These are phyloP conservation scores for Fusarium secorum DNA, from an alignment of 2,329 filamentous ascomycete genomes.

Conservation along the genomic window DNA sequence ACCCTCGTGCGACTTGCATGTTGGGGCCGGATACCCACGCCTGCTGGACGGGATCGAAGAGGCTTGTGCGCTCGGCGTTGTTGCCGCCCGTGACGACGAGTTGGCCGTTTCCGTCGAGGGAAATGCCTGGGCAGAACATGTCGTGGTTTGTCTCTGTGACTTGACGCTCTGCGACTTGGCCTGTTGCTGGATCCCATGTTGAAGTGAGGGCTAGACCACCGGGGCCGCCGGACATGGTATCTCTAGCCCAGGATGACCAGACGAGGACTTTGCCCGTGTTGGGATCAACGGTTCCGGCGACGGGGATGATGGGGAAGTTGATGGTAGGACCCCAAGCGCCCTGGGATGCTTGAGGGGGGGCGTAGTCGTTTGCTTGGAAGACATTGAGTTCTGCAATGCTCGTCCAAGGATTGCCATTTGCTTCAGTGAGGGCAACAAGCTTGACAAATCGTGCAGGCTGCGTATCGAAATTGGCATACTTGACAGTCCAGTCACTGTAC, in stretches of 20 bases:
- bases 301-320: slow-evolving; percentile 28
- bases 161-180: slow-evolving; percentile 7
- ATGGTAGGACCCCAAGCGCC: slow-evolving; percentile 26
- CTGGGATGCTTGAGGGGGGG: not conserved
- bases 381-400: slow-evolving; percentile 27
- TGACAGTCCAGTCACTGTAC: slow-evolving; percentile 15
- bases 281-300: slow-evolving; percentile 20
- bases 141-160: slow-evolving; percentile 57
- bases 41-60: slow-evolving; percentile 49
- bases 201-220: slow-evolving; percentile 18
- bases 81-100: slow-evolving; percentile 64
- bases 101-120: slow-evolving; percentile 56
- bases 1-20: slow-evolving; percentile 19
- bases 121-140: slow-evolving; percentile 67
- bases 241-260: slow-evolving; percentile 22
- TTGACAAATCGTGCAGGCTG: slow-evolving; percentile 7
- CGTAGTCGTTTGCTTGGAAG: slow-evolving; percentile 12
- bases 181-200: slow-evolving; percentile 20
- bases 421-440: slow-evolving; percentile 11
- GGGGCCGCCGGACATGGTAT: slow-evolving; percentile 8
- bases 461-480: slow-evolving; percentile 29
- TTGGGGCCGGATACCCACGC: slow-evolving; percentile 2
- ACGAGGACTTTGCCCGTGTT: slow-evolving; percentile 10
- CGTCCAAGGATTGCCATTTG: slow-evolving; percentile 1
- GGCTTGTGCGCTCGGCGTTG: slow-evolving; percentile 56